These are phyloP conservation scores for Rhizophora mangle DNA, from an alignment of 345 rosid species.

Conservation along the genomic window DNA sequence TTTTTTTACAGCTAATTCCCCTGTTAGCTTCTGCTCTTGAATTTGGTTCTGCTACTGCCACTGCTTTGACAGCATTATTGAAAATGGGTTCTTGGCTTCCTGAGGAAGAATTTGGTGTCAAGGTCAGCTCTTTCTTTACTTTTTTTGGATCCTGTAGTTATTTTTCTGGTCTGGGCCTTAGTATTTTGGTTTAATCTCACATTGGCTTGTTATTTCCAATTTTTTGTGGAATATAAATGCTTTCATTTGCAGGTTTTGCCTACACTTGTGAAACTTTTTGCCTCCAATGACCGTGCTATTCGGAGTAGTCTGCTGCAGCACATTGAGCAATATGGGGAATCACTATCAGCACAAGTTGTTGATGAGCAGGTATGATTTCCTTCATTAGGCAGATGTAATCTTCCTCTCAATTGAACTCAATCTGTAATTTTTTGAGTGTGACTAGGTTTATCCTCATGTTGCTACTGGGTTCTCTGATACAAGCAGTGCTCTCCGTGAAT, in stretches of 20 bases:
- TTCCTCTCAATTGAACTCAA: slow-evolving; percentile 7
- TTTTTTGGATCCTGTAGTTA: neutral
- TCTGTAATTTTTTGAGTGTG: slow-evolving; percentile 16
- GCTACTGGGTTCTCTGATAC: slow-evolving; percentile 92
- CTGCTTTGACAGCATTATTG: slow-evolving; percentile 82
- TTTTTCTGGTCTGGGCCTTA: neutral
- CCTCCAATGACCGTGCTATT: slow-evolving; percentile 91
- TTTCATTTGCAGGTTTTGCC: slow-evolving; percentile 67
- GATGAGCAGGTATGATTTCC: slow-evolving; percentile 82
- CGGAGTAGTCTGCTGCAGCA: slow-evolving; percentile 94
- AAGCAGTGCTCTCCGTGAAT: slow-evolving; percentile 87
- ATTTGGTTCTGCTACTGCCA: slow-evolving; percentile 97
- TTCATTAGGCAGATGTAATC: slow-evolving; percentile 3
- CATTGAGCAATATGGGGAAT: slow-evolving; percentile 94
- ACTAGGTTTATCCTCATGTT: slow-evolving; percentile 86
- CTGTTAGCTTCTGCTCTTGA: slow-evolving; percentile 95
- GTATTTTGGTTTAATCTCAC: neutral
- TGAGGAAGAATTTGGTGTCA: slow-evolving; percentile 75
- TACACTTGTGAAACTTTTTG: slow-evolving; percentile 78
- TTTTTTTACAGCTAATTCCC: slow-evolving; percentile 84
- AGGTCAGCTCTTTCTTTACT: slow-evolving; percentile 43
- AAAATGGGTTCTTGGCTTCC: slow-evolving; percentile 98
- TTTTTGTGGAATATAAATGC: neutral
- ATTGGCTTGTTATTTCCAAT: neutral
- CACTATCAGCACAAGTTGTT: slow-evolving; percentile 73